These are phyloP conservation scores for Penicillium digitatum DNA, from an alignment of 2,329 filamentous ascomycete genomes.

Conservation along the genomic window DNA sequence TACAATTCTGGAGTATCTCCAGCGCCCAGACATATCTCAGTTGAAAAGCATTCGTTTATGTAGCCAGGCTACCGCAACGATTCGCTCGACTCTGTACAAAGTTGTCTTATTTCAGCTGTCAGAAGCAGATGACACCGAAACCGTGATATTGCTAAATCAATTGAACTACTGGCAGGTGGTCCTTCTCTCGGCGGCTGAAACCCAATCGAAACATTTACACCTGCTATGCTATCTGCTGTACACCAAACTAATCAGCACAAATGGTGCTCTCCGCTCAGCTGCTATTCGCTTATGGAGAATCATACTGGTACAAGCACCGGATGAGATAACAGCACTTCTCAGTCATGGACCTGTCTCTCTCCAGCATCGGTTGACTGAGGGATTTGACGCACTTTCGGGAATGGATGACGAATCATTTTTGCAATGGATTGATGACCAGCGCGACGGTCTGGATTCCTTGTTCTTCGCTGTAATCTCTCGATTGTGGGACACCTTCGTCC, in stretches of 20 bases:
- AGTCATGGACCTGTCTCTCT: slow-evolving; percentile 66
- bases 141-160: slow-evolving; percentile 71
- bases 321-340: slow-evolving; percentile 71
- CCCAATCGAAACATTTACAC: slow-evolving; percentile 76
- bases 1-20: slow-evolving; percentile 79
- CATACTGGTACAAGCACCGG: slow-evolving; percentile 86
- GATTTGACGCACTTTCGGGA: slow-evolving; percentile 79
- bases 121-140: slow-evolving; percentile 69
- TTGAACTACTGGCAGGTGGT: slow-evolving; percentile 96
- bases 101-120: slow-evolving; percentile 77
- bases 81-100: slow-evolving; percentile 73
- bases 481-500: slow-evolving; percentile 84
- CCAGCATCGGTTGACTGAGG: slow-evolving; percentile 66
- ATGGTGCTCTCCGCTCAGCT: slow-evolving; percentile 64
- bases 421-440: slow-evolving; percentile 79
- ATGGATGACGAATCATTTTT: slow-evolving; percentile 87
- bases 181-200: slow-evolving; percentile 70
- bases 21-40: slow-evolving; percentile 73
- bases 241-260: slow-evolving; percentile 72
- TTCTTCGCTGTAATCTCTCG: slow-evolving; percentile 80
- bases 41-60: slow-evolving; percentile 90
- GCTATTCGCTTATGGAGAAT: slow-evolving; percentile 87
- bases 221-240: slow-evolving; percentile 93
- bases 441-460: slow-evolving; percentile 70
- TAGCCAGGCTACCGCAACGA: slow-evolving; percentile 71